Evolutionary conservation across 179 eudicot genomes (phyloP).

Genomic region (Gypsophila paniculata): DNA sequence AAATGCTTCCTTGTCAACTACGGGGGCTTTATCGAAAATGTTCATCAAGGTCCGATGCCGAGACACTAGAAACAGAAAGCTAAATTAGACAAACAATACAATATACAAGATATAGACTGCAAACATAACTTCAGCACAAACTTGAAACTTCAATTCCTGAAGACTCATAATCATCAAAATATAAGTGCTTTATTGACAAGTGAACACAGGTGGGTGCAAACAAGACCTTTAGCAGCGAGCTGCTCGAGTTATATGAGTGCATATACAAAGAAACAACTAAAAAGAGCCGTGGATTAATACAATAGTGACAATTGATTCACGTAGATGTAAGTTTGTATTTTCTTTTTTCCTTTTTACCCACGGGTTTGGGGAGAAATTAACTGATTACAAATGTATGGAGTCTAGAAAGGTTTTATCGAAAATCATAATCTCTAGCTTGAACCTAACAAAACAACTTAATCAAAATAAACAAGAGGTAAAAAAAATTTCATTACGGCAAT

Average conservation of each 20-base stretch:
- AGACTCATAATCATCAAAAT: neutral
- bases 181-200: neutral
- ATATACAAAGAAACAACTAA: neutral
- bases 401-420: neutral
- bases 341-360: no score
- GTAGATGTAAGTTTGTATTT: no score
- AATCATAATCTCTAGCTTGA: neutral
- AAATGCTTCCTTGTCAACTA: conserved; percentile 68
- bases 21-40: conserved; percentile 73
- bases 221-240: neutral
- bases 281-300: neutral
- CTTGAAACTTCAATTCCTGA: neutral
- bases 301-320: neutral
- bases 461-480: neutral
- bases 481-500: neutral
- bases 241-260: neutral
- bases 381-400: neutral
- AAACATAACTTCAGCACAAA: neutral
- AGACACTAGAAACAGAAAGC: conserved; percentile 44
- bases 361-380: no score
- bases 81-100: neutral
- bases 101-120: neutral
- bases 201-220: neutral
- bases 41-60: conserved; percentile 95
- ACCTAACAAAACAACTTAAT: neutral